Percentiles rank a stretch among this genome's conserved stretches.
Conservation (phyloP, 371 early-diverging fungal genomes). For the Nematocida ironsii region DNA sequence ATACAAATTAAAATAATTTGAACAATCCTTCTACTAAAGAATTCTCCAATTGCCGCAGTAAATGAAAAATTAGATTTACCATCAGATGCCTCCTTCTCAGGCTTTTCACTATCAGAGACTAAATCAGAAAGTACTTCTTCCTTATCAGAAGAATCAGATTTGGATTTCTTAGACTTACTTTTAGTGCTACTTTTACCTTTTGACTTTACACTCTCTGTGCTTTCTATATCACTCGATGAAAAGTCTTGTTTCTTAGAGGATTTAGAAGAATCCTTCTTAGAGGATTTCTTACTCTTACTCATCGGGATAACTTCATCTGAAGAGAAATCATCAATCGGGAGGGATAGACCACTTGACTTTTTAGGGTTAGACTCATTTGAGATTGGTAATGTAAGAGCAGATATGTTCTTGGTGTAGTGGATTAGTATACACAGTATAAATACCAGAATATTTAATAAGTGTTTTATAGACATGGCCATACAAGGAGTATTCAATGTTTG, state of each 20-base stretch:
- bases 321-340: no score
- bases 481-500: no score
- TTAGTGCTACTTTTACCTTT: neutral
- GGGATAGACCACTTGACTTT: no score
- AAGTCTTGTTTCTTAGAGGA: neutral
- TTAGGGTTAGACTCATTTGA: no score
- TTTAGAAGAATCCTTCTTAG: neutral
- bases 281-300: neutral
- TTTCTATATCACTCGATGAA: neutral
- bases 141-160: neutral
- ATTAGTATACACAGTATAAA: no score
- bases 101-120: neutral
- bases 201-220: neutral
- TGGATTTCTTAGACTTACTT: slow-evolving; percentile 12
- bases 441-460: no score
- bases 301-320: neutral
- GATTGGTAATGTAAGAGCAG: no score
- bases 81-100: neutral
- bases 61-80: neutral
- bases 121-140: neutral
- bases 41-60: neutral
- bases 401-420: no score
- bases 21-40: neutral
- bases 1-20: neutral
- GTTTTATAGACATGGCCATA: no score